These are phyloP conservation scores for Taphrina flavorubra DNA, from an alignment of 1,139 yeast species.

Conservation along the genomic window DNA sequence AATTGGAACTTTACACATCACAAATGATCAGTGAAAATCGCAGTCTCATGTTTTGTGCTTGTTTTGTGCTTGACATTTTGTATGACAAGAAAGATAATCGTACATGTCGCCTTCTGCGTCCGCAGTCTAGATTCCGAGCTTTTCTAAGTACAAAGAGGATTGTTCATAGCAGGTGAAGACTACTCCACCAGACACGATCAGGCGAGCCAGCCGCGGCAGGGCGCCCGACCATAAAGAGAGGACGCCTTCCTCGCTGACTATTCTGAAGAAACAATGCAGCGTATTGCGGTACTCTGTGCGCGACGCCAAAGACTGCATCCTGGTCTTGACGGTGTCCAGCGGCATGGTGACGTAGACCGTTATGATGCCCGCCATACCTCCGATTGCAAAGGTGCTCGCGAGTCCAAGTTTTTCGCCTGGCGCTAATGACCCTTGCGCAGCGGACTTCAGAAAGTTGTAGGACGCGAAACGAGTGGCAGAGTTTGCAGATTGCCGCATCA, in stretches of 20 bases:
- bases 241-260: conserved; percentile 88
- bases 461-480: conserved; percentile 94
- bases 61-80: neutral
- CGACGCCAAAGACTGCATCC: conserved; percentile 95
- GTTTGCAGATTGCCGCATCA: conserved; percentile 93
- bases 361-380: conserved; percentile 89
- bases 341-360: conserved; percentile 96
- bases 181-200: conserved; percentile 91
- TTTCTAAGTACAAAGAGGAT: conserved; percentile 25
- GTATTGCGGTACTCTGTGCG: conserved; percentile 73
- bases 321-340: conserved; percentile 92
- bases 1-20: neutral
- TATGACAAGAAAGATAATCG: neutral
- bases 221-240: conserved; percentile 97
- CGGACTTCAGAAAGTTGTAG: conserved; percentile 82
- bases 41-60: no score
- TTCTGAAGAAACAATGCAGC: conserved; percentile 75
- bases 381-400: conserved; percentile 81
- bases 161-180: conserved; percentile 72
- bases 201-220: conserved; percentile 91
- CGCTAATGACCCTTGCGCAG: conserved; percentile 75
- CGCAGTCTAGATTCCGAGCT: conserved; percentile 31
- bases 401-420: conserved; percentile 71
- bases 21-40: neutral
- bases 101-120: neutral